Percentiles rank a stretch among this genome's conserved stretches.
Conservation (phyloP, 495 filamentous ascomycete species). For the Hypoxylon fuscum region DNA sequence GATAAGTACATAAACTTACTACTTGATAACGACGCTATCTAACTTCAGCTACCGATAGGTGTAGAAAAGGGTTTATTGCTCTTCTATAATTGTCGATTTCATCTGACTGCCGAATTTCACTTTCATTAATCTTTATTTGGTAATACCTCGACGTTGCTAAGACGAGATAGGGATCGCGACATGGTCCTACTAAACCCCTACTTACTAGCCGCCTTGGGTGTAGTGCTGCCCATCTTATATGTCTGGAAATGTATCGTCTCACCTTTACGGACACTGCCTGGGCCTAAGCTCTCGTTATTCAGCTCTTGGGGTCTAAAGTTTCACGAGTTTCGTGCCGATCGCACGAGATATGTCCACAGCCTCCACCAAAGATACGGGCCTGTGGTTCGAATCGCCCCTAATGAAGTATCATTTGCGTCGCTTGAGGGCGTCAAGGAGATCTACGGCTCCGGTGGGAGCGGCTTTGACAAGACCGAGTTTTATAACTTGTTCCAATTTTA, state of each 20-base stretch:
- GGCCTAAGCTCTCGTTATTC: conserved; percentile 61
- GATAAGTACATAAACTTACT: conserved; percentile 9
- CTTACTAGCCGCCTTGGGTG: conserved; percentile 26
- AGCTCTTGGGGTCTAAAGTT: conserved; percentile 64
- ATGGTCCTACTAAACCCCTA: conserved; percentile 43
- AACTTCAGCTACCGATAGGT: background rate
- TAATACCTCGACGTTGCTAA: background rate
- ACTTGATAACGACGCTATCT: conserved; percentile 19
- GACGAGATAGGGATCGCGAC: background rate
- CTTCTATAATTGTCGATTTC: too few relatives aligned
- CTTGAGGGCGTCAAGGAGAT: conserved; percentile 70
- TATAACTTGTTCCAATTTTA: conserved; percentile 71
- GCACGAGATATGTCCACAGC: conserved; percentile 63
- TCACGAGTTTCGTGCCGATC: conserved; percentile 63
- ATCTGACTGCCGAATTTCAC: too few relatives aligned
- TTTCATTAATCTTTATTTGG: too few relatives aligned
- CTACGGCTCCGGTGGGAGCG: conserved; percentile 70
- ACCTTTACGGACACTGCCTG: conserved; percentile 59
- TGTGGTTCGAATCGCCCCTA: conserved; percentile 65
- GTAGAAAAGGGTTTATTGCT: too few relatives aligned
- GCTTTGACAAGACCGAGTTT: conserved; percentile 74
- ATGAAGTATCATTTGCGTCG: conserved; percentile 69
- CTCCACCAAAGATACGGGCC: conserved; percentile 66
- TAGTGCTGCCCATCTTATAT: conserved; percentile 33
- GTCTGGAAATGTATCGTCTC: conserved; percentile 44